Percentiles rank a stretch among this genome's conserved stretches.
Evolutionary conservation across 225 moss, liverwort and hornwort species (phyloP).

Genomic region (Bryum argenteum): DNA sequence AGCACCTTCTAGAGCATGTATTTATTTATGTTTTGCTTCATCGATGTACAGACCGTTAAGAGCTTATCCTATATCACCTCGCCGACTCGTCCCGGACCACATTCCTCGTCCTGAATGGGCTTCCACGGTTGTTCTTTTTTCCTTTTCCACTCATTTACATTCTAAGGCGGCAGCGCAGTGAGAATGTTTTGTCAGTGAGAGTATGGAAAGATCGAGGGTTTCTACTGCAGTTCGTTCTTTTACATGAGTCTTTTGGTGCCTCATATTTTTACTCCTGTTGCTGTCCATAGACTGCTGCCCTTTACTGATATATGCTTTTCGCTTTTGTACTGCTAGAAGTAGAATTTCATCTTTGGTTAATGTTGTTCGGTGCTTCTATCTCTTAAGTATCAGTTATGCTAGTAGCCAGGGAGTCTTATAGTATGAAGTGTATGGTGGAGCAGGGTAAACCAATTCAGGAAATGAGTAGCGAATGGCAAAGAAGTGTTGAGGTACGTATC

Average conservation of each 20-base stretch:
- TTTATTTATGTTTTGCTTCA: constrained; percentile 22
- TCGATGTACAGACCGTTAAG: constrained; percentile 68
- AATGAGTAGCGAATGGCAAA: constrained; percentile 82
- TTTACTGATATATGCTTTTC: background rate
- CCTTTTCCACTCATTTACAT: constrained; percentile 12
- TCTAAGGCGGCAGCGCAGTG: background rate
- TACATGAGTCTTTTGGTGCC: constrained; percentile 4
- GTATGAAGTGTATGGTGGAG: constrained; percentile 34
- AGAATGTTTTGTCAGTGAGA: background rate
- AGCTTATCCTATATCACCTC: constrained; percentile 87
- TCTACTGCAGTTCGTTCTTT: constrained; percentile 10
- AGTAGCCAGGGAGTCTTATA: constrained; percentile 27
- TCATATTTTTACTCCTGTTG: background rate
- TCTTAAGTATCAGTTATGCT: background rate
- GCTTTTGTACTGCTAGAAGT: background rate
- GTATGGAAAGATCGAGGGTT: background rate
- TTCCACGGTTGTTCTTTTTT: constrained; percentile 52
- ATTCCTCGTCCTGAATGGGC: constrained; percentile 97
- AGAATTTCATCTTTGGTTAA: constrained; percentile 7
- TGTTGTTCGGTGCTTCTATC: constrained; percentile 17
- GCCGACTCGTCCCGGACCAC: constrained; percentile 78
- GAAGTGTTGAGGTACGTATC: constrained; percentile 80
- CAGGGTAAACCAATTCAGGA: constrained; percentile 77
- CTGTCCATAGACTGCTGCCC: background rate
- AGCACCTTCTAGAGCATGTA: background rate